These are phyloP conservation scores for Colletotrichum cereale DNA, from an alignment of 2,329 filamentous ascomycete species.

Conservation along the genomic window DNA sequence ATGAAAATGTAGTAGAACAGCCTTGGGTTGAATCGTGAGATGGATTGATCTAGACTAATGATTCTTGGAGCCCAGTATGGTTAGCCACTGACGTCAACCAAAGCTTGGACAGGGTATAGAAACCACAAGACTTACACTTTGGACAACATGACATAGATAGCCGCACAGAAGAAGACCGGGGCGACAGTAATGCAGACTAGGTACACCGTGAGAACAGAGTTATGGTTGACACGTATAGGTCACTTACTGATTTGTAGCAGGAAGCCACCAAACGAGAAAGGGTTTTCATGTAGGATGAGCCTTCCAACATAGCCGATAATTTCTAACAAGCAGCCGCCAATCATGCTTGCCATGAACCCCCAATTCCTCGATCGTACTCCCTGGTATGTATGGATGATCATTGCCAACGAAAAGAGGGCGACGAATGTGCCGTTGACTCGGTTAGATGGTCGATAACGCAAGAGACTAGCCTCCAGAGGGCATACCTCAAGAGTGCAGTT, in stretches of 20 bases:
- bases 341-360: slow-evolving; percentile 62
- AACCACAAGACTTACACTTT: slow-evolving; percentile 25
- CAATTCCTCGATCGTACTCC: slow-evolving; percentile 58
- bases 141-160: slow-evolving; percentile 46
- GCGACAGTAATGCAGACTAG: slow-evolving; percentile 53
- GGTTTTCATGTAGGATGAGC: slow-evolving; percentile 67
- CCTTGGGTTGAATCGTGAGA: slow-evolving; percentile 48
- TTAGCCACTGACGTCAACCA: not conserved
- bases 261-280: slow-evolving; percentile 69
- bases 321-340: slow-evolving; percentile 66
- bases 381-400: slow-evolving; percentile 55
- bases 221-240: too few species aligned
- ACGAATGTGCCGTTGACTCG: slow-evolving; percentile 53
- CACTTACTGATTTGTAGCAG: slow-evolving; percentile 69
- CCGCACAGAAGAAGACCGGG: slow-evolving; percentile 46
- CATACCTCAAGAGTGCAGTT: slow-evolving; percentile 63
- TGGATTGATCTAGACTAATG: slow-evolving; percentile 44
- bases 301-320: slow-evolving; percentile 73
- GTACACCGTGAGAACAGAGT: not conserved
- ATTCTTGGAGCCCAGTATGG: slow-evolving; percentile 31
- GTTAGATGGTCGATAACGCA: slow-evolving; percentile 56
- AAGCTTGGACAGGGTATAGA: too few species aligned
- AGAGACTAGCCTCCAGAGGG: slow-evolving; percentile 55
- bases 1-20: slow-evolving; percentile 55
- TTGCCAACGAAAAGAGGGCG: slow-evolving; percentile 55